Conservation (phyloP, 768 basidiomycete genomes). For the Clathrus columnatus region DNA sequence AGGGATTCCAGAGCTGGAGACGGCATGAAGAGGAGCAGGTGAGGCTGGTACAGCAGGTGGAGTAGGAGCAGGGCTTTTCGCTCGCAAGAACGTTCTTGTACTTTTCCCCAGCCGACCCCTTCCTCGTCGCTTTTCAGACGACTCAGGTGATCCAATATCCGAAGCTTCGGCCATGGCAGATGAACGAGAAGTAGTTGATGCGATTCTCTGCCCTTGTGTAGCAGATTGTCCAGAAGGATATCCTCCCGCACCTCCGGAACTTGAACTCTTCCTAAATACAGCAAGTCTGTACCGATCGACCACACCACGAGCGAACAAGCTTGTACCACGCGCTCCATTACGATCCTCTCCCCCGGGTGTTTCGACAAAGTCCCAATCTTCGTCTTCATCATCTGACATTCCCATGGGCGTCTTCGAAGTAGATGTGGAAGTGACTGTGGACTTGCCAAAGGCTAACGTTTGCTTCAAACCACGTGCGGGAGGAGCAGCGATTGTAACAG, state of each 20-base stretch:
- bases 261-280: conserved; percentile 78
- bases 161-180: conserved; percentile 20
- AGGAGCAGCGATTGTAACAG: conserved; percentile 9
- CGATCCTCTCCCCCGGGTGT: conserved; percentile 72
- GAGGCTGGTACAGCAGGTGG: conserved; percentile 14
- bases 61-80: conserved; percentile 45
- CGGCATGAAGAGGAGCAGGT: conserved; percentile 9
- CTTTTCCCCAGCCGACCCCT: conserved; percentile 64
- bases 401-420: conserved; percentile 32
- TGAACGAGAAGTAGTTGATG: not conserved
- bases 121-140: conserved; percentile 53
- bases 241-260: conserved; percentile 35
- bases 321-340: conserved; percentile 71
- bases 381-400: conserved; percentile 53
- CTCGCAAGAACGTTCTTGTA: conserved; percentile 62
- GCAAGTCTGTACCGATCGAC: conserved; percentile 81
- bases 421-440: conserved; percentile 54
- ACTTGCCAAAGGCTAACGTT: conserved; percentile 63
- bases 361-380: conserved; percentile 90
- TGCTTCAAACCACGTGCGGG: conserved; percentile 19
- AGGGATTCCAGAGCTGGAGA: not conserved
- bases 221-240: conserved; percentile 41
- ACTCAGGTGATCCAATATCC: conserved; percentile 35
- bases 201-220: not conserved
- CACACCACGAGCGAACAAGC: conserved; percentile 84